Percentiles rank a stretch among this genome's conserved stretches.
Evolutionary conservation across 78 protist genomes (phyloP).

Genomic region (Dictyostelium intermedium): DNA sequence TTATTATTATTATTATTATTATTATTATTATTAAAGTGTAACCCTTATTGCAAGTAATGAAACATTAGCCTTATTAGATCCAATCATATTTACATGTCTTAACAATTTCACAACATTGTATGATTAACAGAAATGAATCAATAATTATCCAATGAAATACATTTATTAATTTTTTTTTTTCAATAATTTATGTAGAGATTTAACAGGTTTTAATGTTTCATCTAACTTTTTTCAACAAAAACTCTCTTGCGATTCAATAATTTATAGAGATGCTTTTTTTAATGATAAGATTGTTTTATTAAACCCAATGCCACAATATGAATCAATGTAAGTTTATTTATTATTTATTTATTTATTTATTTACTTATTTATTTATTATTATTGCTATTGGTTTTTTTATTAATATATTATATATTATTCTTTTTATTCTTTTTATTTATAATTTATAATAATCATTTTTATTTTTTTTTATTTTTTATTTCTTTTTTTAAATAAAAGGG

Average conservation of each 20-base stretch:
- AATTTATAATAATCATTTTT: too few species aligned
- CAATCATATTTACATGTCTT: neutral
- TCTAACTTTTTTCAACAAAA: neutral
- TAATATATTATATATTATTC: too few species aligned
- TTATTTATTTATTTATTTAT: neutral
- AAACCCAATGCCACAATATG: neutral
- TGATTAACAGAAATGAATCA: too few species aligned
- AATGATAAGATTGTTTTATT: neutral
- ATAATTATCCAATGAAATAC: too few species aligned
- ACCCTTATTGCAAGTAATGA: neutral
- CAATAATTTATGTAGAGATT: neutral
- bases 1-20: too few species aligned
- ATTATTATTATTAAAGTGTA: neutral
- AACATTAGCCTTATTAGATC: neutral
- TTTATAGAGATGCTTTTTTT: neutral
- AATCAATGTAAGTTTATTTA: neutral
- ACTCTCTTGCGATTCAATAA: neutral
- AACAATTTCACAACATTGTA: neutral
- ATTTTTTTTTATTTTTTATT: too few species aligned
- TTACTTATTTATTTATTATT: neutral
- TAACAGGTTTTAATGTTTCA: neutral
- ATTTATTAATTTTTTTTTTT: too few species aligned
- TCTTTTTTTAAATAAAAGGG: neutral
- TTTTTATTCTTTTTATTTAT: too few species aligned
- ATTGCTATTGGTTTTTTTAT: too few species aligned